phyloP scores from a whole-genome alignment of 2,329 filamentous ascomycete genomes.

The Fusarium sublunatum region DNA sequence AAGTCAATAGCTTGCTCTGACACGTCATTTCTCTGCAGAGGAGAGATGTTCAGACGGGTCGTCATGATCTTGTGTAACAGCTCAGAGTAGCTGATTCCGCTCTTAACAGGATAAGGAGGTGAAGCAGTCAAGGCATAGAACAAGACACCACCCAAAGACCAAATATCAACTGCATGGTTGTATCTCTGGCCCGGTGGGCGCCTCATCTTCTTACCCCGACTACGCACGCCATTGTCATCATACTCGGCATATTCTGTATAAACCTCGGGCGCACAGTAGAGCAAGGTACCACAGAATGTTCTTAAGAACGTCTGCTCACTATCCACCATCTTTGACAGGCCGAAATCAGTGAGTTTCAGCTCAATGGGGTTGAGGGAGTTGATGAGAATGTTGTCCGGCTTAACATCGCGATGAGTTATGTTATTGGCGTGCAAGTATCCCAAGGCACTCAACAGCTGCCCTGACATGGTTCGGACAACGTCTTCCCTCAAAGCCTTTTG shows the following conservation, averaged over 20 bases:
- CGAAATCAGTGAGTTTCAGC: slow-evolving; percentile 96
- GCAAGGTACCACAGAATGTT: slow-evolving; percentile 94
- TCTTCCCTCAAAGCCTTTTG: slow-evolving; percentile 73
- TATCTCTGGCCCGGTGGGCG: slow-evolving; percentile 75
- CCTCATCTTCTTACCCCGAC: slow-evolving; percentile 71
- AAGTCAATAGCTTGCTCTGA: slow-evolving; percentile 79
- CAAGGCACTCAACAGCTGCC: slow-evolving; percentile 82
- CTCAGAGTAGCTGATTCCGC: slow-evolving; percentile 79
- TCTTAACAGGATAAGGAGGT: slow-evolving; percentile 84
- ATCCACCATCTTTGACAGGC: slow-evolving; percentile 92
- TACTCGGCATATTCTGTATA: slow-evolving; percentile 79
- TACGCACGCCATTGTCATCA: slow-evolving; percentile 75
- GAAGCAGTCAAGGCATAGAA: slow-evolving; percentile 85
- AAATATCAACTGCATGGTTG: slow-evolving; percentile 92
- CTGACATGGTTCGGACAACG: slow-evolving; percentile 76
- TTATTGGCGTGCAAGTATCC: slow-evolving; percentile 86
- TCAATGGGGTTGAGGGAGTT: slow-evolving; percentile 76
- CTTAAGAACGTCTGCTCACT: slow-evolving; percentile 91
- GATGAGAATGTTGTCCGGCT: slow-evolving; percentile 97
- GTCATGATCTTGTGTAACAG: slow-evolving; percentile 91
- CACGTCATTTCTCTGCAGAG: slow-evolving; percentile 68
- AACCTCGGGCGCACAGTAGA: slow-evolving; percentile 97
- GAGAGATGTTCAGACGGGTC: slow-evolving; percentile 71
- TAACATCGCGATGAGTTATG: slow-evolving; percentile 98
- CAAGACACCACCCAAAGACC: slow-evolving; percentile 93